Evolutionary conservation across 2,329 filamentous ascomycete genomes (phyloP).

Genomic region (Zelopaecilomyces penicillatus): DNA sequence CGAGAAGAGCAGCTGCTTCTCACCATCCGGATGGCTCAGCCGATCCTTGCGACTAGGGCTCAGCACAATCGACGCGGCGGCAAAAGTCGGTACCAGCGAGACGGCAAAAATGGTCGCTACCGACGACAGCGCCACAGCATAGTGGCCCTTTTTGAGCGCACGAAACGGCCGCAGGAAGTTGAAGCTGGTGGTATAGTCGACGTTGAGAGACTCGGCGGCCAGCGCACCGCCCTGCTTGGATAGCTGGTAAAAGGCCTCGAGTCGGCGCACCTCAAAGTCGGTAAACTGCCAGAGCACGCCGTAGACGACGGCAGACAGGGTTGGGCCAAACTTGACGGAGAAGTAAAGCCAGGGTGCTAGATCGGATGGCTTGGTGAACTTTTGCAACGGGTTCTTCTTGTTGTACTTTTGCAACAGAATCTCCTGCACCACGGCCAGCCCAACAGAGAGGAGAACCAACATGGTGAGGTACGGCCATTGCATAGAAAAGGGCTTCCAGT

Average conservation of each 20-base stretch:
- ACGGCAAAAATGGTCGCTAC: slow-evolving; percentile 57
- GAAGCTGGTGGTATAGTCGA: slow-evolving; percentile 64
- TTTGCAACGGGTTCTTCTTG: slow-evolving; percentile 33
- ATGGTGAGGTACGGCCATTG: slow-evolving; percentile 49
- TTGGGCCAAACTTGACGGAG: slow-evolving; percentile 55
- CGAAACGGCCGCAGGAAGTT: slow-evolving; percentile 56
- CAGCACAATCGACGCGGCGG: slow-evolving; percentile 53
- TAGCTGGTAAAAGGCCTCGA: slow-evolving; percentile 59
- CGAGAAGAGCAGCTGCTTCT: slow-evolving; percentile 49
- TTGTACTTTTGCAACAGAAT: slow-evolving; percentile 43
- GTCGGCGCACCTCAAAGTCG: slow-evolving; percentile 57
- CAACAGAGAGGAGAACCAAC: slow-evolving; percentile 46
- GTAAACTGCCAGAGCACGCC: slow-evolving; percentile 59
- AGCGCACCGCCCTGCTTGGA: slow-evolving; percentile 52
- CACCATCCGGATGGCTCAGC: slow-evolving; percentile 27
- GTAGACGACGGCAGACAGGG: slow-evolving; percentile 51
- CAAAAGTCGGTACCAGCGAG: slow-evolving; percentile 60
- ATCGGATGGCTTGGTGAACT: slow-evolving; percentile 41
- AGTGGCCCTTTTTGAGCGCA: slow-evolving; percentile 55
- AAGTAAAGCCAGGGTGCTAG: slow-evolving; percentile 48
- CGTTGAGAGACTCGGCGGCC: slow-evolving; percentile 60
- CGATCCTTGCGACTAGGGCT: slow-evolving; percentile 42
- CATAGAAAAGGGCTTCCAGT: slow-evolving; percentile 62
- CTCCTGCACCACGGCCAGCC: slow-evolving; percentile 45
- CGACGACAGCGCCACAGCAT: slow-evolving; percentile 60